These are phyloP conservation scores for Trematosphaeria pertusa DNA, from an alignment of 2,329 filamentous ascomycete species.

Conservation along the genomic window DNA sequence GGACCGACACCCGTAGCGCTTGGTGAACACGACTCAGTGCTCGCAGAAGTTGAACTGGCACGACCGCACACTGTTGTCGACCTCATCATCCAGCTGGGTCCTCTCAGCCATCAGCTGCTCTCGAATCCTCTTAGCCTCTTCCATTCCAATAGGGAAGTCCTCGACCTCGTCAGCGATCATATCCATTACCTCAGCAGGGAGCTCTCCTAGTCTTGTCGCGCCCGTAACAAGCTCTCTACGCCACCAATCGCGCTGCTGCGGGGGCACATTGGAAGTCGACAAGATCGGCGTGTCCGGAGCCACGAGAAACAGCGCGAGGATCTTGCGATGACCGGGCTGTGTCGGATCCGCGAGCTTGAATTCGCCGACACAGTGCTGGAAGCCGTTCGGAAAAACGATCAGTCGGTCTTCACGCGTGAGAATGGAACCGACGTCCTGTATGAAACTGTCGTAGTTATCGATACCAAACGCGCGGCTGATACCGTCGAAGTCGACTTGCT, in stretches of 20 bases:
- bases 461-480: too few relatives aligned
- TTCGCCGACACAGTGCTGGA: constrained; percentile 30
- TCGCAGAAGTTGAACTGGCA: not conserved
- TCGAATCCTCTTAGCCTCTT: constrained; percentile 12
- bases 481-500: too few relatives aligned
- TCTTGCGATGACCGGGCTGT: constrained; percentile 61
- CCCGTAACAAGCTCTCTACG: not conserved
- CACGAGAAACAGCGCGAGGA: constrained; percentile 65
- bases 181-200: constrained; percentile 13
- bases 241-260: constrained; percentile 57
- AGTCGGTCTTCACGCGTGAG: constrained; percentile 56
- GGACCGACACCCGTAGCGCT: too few relatives aligned
- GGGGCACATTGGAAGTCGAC: constrained; percentile 58
- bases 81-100: not conserved
- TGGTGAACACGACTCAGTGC: too few relatives aligned
- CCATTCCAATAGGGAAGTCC: constrained; percentile 2
- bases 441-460: too few relatives aligned
- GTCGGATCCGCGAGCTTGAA: constrained; percentile 59
- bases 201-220: not conserved
- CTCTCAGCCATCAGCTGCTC: constrained; percentile 11
- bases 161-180: constrained; percentile 1
- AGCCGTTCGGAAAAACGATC: constrained; percentile 61
- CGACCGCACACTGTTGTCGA: not conserved
- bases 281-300: constrained; percentile 61
- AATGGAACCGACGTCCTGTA: too few relatives aligned